Percentiles rank a stretch among this genome's conserved stretches.
phyloP scores from a whole-genome alignment of 208 protist species.

The Leishmania lainsoni region DNA sequence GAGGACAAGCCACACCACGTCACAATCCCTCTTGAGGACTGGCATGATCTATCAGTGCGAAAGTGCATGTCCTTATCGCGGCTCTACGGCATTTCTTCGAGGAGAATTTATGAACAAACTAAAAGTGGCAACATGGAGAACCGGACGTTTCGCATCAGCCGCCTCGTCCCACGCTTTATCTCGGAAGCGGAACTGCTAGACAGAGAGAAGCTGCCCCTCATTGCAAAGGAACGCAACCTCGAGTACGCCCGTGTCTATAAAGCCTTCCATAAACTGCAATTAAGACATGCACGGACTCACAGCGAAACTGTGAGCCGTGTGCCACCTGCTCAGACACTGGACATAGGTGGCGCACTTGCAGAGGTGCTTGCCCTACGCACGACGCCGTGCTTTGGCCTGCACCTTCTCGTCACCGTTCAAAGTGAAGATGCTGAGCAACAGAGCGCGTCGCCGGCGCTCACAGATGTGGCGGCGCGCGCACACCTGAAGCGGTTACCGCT shows the following conservation, averaged over 20 bases:
- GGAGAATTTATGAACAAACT: not conserved
- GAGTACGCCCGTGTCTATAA: fast-evolving
- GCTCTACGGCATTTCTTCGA: constrained; percentile 1
- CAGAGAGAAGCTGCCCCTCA: not conserved
- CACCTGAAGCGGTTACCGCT: constrained; percentile 31
- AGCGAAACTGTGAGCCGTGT: not conserved
- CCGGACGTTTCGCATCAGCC: constrained; percentile 14
- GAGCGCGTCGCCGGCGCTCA: not conserved
- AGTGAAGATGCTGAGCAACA: constrained; percentile 4
- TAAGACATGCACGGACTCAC: not conserved
- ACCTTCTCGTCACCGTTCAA: constrained; percentile 23
- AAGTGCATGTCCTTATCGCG: not conserved
- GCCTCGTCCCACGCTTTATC: constrained; percentile 1
- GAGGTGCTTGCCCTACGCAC: constrained; percentile 11
- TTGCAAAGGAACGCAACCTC: constrained; percentile 18
- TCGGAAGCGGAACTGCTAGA: constrained; percentile 11
- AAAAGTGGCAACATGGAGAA: constrained; percentile 6
- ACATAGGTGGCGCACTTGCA: not conserved
- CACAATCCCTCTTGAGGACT: constrained; percentile 19
- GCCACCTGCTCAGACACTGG: not conserved
- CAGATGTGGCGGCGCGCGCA: constrained; percentile 6
- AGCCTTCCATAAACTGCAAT: fast-evolving
- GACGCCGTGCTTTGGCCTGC: constrained; percentile 19
- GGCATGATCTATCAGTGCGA: not conserved
- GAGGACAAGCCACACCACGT: constrained; percentile 17